phyloP scores from a whole-genome alignment of 1,139 yeast genomes.

The Saccharomycopsis phalli region DNA sequence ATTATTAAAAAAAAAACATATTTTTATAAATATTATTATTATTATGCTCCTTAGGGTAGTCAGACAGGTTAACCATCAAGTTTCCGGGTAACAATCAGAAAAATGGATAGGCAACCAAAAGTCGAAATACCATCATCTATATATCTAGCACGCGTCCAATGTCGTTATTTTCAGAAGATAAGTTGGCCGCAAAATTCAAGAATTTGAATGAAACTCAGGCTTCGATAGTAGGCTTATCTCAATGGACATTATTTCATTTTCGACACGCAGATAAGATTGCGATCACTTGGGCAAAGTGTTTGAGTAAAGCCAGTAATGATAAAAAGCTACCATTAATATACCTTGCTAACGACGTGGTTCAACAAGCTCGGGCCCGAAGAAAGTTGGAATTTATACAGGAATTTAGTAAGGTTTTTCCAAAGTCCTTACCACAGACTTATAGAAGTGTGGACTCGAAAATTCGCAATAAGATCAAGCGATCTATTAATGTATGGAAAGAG shows the following conservation, averaged over 20 bases:
- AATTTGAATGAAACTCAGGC: slow-evolving; percentile 70
- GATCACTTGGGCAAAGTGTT: slow-evolving; percentile 47
- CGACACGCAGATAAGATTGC: slow-evolving; percentile 56
- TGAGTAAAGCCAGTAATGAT: slow-evolving; percentile 31
- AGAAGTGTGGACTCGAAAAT: slow-evolving; percentile 31
- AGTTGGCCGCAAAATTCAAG: slow-evolving; percentile 47
- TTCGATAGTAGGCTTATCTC: slow-evolving; percentile 72
- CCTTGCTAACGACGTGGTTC: slow-evolving; percentile 77
- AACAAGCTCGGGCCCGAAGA: slow-evolving; percentile 62
- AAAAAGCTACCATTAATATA: slow-evolving; percentile 57
- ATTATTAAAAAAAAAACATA: too few relatives aligned
- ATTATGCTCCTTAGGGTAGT: too few relatives aligned
- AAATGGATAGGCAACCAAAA: too few relatives aligned
- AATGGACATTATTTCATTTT: slow-evolving; percentile 78
- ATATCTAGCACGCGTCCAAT: too few relatives aligned
- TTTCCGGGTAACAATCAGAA: too few relatives aligned
- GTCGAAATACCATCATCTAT: too few relatives aligned
- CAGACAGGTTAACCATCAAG: too few relatives aligned
- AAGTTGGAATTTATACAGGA: slow-evolving; percentile 51
- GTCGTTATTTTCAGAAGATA: slow-evolving; percentile 55
- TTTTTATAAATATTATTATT: too few relatives aligned
- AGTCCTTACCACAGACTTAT: slow-evolving; percentile 31
- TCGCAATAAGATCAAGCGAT: slow-evolving; percentile 51
- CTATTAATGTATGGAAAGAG: slow-evolving; percentile 69
- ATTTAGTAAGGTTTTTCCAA: slow-evolving; percentile 43